phyloP scores from a whole-genome alignment of 2,329 filamentous ascomycete genomes.

The Keithomyces neogunnii region DNA sequence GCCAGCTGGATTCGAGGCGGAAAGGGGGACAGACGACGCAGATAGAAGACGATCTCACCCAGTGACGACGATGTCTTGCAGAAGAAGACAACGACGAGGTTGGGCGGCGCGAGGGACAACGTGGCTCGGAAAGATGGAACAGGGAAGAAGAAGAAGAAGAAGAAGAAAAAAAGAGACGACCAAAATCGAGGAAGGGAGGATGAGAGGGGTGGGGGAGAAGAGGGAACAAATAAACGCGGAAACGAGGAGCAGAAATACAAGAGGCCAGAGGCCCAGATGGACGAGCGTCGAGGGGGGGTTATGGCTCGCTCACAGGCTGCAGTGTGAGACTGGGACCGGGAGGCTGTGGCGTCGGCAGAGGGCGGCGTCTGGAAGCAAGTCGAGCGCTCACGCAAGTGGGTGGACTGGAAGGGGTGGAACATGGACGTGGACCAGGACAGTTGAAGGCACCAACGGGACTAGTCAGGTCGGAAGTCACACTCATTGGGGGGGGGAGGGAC shows the following conservation, averaged over 20 bases:
- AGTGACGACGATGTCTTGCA: constrained; percentile 5
- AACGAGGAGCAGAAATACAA: constrained; percentile 11
- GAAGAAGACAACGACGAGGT: constrained; percentile 10
- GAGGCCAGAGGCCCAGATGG: constrained; percentile 8
- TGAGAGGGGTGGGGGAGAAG: constrained; percentile 14
- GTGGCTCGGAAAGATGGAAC: constrained; percentile 12
- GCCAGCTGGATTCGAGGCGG: constrained; percentile 12
- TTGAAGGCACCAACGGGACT: too few species aligned
- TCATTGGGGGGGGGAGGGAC: background rate
- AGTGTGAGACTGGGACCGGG: background rate
- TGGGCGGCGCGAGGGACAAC: constrained; percentile 16
- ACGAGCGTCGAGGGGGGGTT: constrained; percentile 2
- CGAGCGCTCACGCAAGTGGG: too few species aligned
- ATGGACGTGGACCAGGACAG: too few species aligned
- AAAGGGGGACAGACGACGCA: constrained; percentile 9
- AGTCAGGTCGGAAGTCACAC: too few species aligned
- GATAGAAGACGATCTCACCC: constrained; percentile 1
- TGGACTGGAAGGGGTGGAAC: too few species aligned
- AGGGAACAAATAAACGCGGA: constrained; percentile 16
- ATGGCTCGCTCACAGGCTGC: background rate
- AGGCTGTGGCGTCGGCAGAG: background rate
- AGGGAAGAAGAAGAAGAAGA: constrained; percentile 18
- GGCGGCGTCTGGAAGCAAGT: too few species aligned
- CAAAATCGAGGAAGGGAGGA: constrained; percentile 24
- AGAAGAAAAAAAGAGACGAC: constrained; percentile 19